These are phyloP conservation scores for Phytopythium oedochilum DNA, from an alignment of 352 stramenopile species.

Conservation along the genomic window DNA sequence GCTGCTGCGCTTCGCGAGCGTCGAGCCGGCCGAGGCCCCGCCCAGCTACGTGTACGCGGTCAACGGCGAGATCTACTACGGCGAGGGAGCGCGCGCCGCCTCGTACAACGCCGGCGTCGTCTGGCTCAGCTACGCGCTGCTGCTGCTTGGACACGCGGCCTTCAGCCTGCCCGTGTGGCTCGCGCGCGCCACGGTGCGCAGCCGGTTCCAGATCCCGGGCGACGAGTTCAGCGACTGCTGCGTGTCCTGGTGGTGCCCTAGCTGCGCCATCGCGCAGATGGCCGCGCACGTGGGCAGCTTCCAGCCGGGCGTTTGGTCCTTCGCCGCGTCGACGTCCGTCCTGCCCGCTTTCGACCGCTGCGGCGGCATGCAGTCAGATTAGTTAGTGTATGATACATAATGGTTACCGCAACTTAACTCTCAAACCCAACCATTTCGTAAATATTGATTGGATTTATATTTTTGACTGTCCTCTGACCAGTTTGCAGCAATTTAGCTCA, in stretches of 20 bases:
- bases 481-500: no score
- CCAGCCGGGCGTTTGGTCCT: slow-evolving; percentile 33
- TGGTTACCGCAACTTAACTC: no score
- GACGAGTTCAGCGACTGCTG: slow-evolving; percentile 23
- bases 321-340: slow-evolving; percentile 17
- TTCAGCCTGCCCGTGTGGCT: slow-evolving; percentile 20
- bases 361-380: no score
- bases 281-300: slow-evolving; percentile 51
- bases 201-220: slow-evolving; percentile 33
- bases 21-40: slow-evolving; percentile 9
- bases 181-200: slow-evolving; percentile 20
- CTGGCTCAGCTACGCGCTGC: slow-evolving; percentile 15
- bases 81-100: slow-evolving; percentile 1
- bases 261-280: slow-evolving; percentile 44
- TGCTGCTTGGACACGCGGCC: slow-evolving; percentile 11
- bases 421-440: no score
- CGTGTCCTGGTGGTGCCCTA: slow-evolving; percentile 29
- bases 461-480: no score
- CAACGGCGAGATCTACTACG: not conserved
- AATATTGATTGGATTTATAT: no score
- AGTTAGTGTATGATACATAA: no score
- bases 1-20: slow-evolving; percentile 23
- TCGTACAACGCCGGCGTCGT: slow-evolving; percentile 10
- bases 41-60: slow-evolving; percentile 5
- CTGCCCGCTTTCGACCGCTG: slow-evolving; percentile 16